Conservation (phyloP, 1,284 basidiomycete species). For the Ustilago crameri region DNA sequence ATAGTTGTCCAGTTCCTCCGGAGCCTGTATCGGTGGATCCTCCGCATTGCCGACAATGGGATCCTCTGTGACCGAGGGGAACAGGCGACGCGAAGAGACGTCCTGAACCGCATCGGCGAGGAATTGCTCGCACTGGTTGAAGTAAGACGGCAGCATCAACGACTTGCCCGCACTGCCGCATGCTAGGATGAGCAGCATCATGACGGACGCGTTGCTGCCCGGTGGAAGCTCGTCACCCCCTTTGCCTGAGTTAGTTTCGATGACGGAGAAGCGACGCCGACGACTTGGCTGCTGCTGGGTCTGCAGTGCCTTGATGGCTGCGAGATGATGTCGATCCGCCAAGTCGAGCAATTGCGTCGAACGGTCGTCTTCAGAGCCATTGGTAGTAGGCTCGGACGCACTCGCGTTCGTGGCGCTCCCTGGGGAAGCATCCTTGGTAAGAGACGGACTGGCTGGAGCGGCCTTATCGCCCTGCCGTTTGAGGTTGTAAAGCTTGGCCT, state of each 20-base stretch:
- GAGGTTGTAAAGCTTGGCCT: constrained; percentile 8
- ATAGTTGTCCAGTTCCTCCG: constrained; percentile 17
- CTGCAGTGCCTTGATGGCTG: constrained; percentile 44
- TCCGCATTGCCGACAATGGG: constrained; percentile 16
- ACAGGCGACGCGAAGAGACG: constrained; percentile 33
- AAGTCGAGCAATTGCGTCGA: constrained; percentile 16
- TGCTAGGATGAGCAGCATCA: constrained; percentile 42
- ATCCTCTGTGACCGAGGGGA: constrained; percentile 36
- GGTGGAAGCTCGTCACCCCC: constrained; percentile 25
- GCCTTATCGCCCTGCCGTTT: background rate
- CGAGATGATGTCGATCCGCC: constrained; percentile 44
- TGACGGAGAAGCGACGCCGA: constrained; percentile 47
- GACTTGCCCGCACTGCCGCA: constrained; percentile 40
- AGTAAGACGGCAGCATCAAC: constrained; percentile 49
- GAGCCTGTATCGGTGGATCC: constrained; percentile 15
- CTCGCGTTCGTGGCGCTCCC: background rate
- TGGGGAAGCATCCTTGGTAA: background rate
- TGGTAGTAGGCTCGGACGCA: background rate
- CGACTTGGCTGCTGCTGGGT: constrained; percentile 39
- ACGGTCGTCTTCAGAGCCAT: background rate
- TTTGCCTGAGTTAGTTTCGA: constrained; percentile 25
- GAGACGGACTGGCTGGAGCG: background rate
- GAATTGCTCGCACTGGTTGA: constrained; percentile 49
- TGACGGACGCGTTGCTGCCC: constrained; percentile 38
- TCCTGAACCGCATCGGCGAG: constrained; percentile 44